phyloP scores from a whole-genome alignment of 2,329 filamentous ascomycete species.

The Elsinoe ampelina region DNA sequence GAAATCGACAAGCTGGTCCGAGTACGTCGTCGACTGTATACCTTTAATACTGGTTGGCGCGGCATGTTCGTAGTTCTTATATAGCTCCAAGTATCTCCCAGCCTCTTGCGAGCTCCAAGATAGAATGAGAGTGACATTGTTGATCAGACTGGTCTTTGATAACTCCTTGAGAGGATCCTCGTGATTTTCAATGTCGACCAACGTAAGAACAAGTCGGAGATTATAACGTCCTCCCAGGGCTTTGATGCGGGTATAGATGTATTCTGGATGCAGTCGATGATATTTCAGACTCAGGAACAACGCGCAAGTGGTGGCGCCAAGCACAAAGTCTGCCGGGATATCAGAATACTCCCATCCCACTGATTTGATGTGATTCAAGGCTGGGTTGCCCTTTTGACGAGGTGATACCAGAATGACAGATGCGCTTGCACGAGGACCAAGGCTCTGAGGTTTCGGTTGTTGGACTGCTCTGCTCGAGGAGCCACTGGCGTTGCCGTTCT shows the following conservation, averaged over 20 bases:
- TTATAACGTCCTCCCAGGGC: slow-evolving; percentile 77
- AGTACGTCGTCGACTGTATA: slow-evolving; percentile 72
- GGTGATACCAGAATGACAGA: slow-evolving; percentile 83
- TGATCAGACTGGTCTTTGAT: slow-evolving; percentile 84
- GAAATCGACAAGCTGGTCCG: slow-evolving; percentile 83
- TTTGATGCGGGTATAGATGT: slow-evolving; percentile 89
- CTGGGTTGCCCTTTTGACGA: slow-evolving; percentile 89
- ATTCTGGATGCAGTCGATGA: slow-evolving; percentile 92
- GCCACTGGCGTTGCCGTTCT: slow-evolving; percentile 18
- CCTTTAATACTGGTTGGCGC: slow-evolving; percentile 73
- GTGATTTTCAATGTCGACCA: slow-evolving; percentile 94
- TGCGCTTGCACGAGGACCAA: slow-evolving; percentile 56
- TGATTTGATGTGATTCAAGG: slow-evolving; percentile 70
- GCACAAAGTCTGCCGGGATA: slow-evolving; percentile 86
- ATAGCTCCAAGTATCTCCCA: slow-evolving; percentile 85
- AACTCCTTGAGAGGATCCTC: slow-evolving; percentile 83
- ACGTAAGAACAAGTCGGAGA: slow-evolving; percentile 73
- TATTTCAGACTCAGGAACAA: slow-evolving; percentile 94
- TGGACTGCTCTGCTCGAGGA: slow-evolving; percentile 48
- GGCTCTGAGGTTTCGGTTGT: slow-evolving; percentile 81
- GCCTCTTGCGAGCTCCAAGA: slow-evolving; percentile 94
- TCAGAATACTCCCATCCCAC: slow-evolving; percentile 95
- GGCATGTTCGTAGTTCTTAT: slow-evolving; percentile 88
- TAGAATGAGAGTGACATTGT: slow-evolving; percentile 82
- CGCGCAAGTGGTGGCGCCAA: slow-evolving; percentile 79